Evolutionary conservation across 257 asterid genomes (phyloP).

Genomic region (Ballota nigra): DNA sequence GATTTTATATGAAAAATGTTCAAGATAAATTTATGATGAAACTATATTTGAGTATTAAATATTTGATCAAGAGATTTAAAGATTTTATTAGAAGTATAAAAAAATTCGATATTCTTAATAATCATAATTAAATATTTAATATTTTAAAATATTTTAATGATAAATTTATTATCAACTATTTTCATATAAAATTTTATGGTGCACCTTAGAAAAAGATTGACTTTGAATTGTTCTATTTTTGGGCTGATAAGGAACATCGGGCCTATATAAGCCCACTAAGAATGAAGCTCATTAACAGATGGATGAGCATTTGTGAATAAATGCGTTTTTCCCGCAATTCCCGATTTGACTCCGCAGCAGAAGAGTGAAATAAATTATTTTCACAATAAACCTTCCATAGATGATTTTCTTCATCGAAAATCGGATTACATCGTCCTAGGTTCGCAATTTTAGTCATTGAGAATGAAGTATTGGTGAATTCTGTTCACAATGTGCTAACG

Average conservation of each 20-base stretch:
- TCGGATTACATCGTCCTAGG: conserved; percentile 3
- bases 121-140: too few species aligned
- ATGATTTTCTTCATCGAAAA: not conserved
- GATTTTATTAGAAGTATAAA: too few species aligned
- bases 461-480: not conserved
- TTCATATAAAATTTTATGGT: too few species aligned
- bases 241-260: not conserved
- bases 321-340: conserved; percentile 48
- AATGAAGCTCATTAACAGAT: conserved; percentile 8
- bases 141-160: too few species aligned
- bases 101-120: too few species aligned
- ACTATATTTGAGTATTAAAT: too few species aligned
- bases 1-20: too few species aligned
- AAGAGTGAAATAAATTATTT: not conserved
- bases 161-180: too few species aligned
- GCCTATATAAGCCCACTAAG: conserved; percentile 1
- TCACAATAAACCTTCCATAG: not conserved
- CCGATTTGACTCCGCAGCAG: conserved; percentile 5
- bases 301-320: conserved; percentile 13
- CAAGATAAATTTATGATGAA: too few species aligned
- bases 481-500: not conserved
- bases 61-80: too few species aligned
- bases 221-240: not conserved
- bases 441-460: not conserved
- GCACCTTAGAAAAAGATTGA: not conserved